These are phyloP conservation scores for Podaxis sp. DNA, from an alignment of 768 basidiomycete genomes.

Conservation along the genomic window DNA sequence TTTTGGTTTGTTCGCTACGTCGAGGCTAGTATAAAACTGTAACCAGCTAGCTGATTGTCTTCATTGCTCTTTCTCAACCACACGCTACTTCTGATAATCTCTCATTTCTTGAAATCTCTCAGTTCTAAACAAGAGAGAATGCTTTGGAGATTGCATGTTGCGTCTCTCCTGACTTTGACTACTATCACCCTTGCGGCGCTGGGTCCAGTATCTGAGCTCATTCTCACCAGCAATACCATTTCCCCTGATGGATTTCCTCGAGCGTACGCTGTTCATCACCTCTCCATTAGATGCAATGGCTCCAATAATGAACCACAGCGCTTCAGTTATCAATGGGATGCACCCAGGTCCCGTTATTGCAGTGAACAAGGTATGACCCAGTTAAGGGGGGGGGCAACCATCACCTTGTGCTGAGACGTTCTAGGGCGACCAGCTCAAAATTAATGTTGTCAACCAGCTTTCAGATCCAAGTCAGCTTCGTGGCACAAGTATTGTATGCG, in stretches of 20 bases:
- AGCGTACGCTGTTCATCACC: not conserved
- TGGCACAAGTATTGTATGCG: not conserved
- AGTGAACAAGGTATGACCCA: not conserved
- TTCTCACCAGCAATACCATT: slow-evolving; percentile 20
- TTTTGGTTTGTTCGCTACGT: no score
- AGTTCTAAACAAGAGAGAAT: not conserved
- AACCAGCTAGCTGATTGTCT: no score
- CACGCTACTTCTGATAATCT: no score
- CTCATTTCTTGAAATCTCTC: no score
- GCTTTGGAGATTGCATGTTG: not conserved
- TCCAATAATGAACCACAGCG: not conserved
- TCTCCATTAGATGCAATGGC: not conserved
- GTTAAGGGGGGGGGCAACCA: not conserved
- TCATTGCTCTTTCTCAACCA: no score
- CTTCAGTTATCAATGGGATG: not conserved
- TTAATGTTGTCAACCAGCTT: not conserved
- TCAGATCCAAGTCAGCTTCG: not conserved
- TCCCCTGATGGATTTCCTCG: slow-evolving; percentile 20
- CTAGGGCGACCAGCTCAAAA: not conserved
- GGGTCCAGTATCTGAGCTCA: slow-evolving; percentile 15
- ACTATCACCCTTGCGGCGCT: slow-evolving; percentile 11
- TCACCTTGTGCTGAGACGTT: not conserved
- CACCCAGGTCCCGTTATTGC: not conserved
- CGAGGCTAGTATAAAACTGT: no score
- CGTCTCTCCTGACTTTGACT: not conserved